Percentiles rank a stretch among this genome's conserved stretches.
Evolutionary conservation across 805 yeast species (phyloP).

Genomic region (Ogataea wickerhamii): DNA sequence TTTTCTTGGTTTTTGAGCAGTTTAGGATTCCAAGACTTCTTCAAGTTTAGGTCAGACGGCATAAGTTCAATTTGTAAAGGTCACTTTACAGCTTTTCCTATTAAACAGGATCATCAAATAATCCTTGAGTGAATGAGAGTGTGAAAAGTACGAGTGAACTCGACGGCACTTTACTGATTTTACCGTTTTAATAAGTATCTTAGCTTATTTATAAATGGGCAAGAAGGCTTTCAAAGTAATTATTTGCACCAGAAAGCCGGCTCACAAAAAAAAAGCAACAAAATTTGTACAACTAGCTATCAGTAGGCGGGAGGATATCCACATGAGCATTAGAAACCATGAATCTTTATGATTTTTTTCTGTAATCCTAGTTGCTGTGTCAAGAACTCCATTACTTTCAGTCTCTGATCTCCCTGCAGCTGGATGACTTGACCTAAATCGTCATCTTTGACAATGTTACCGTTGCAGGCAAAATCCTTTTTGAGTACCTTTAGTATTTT

Average conservation of each 20-base stretch:
- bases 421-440: slow-evolving; percentile 97
- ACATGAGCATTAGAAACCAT: slow-evolving; percentile 69
- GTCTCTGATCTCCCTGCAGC: slow-evolving; percentile 98
- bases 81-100: no score
- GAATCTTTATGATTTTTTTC: slow-evolving; percentile 96
- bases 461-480: slow-evolving; percentile 98
- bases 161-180: no score
- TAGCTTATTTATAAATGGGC: no score
- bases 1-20: slow-evolving; percentile 77
- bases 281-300: background rate
- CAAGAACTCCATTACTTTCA: slow-evolving; percentile 90
- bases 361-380: slow-evolving; percentile 81
- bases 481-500: slow-evolving; percentile 89
- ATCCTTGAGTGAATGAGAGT: no score
- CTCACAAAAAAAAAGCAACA: no score
- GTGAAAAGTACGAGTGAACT: no score
- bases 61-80: no score
- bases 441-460: slow-evolving; percentile 94
- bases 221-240: no score
- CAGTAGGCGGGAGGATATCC: no score
- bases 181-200: no score
- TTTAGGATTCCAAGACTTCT: slow-evolving; percentile 97
- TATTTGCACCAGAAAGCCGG: no score
- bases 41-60: slow-evolving; percentile 81
- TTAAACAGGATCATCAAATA: no score